phyloP scores from a whole-genome alignment of 1,139 yeast genomes.

The Taphrina communis region DNA sequence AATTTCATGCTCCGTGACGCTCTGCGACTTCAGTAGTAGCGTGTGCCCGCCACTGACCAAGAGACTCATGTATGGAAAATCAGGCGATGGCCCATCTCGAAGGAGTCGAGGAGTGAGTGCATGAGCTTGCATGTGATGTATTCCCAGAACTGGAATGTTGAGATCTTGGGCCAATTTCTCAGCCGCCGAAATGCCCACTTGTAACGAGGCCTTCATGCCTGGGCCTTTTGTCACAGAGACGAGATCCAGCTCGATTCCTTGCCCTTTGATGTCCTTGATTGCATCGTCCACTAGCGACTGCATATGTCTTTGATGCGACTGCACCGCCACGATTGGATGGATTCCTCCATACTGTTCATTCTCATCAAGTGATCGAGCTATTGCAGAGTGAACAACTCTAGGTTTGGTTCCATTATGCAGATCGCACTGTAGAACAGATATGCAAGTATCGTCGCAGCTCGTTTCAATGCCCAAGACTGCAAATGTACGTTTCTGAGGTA shows the following conservation, averaged over 20 bases:
- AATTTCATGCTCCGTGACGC: conserved; percentile 70
- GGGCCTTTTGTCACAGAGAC: conserved; percentile 95
- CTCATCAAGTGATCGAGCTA: conserved; percentile 59
- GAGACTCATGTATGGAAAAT: conserved; percentile 78
- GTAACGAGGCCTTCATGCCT: conserved; percentile 90
- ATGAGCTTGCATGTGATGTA: conserved; percentile 94
- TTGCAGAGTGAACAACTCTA: conserved; percentile 60
- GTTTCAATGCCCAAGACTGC: conserved; percentile 75
- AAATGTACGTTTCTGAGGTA: conserved; percentile 53
- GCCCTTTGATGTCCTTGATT: conserved; percentile 47
- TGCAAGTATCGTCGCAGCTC: conserved; percentile 95
- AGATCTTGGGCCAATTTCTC: conserved; percentile 83
- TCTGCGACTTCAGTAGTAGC: conserved; percentile 71
- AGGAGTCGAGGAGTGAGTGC: conserved; percentile 69
- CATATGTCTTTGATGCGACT: conserved; percentile 70
- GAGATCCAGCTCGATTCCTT: conserved; percentile 62
- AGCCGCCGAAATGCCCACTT: conserved; percentile 82
- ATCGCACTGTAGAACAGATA: conserved; percentile 62
- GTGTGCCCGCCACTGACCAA: conserved; percentile 96
- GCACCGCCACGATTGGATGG: conserved; percentile 82
- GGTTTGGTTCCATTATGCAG: conserved; percentile 59
- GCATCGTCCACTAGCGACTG: conserved; percentile 57
- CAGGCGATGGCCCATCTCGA: conserved; percentile 58
- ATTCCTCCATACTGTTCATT: conserved; percentile 79
- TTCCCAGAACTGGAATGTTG: conserved; percentile 80